These are phyloP conservation scores for Porphyridium purpureum DNA, from an alignment of 23 red algal species.

Conservation along the genomic window DNA sequence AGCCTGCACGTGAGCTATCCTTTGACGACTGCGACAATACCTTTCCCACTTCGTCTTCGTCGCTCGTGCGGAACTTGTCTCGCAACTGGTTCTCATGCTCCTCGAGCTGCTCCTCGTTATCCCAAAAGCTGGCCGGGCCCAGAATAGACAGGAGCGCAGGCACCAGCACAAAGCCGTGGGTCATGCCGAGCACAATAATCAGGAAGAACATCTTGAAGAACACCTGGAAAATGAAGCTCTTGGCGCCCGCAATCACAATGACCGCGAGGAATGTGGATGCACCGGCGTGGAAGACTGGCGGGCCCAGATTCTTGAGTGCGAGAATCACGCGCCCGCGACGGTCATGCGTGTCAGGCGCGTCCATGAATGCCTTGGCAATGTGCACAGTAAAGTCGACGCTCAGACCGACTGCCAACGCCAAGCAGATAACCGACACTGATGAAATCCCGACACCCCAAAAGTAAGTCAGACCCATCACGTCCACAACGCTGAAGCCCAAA, in stretches of 20 bases:
- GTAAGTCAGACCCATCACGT: conserved; percentile 36
- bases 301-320: conserved; percentile 37
- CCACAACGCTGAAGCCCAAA: conserved; percentile 33
- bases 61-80: no score
- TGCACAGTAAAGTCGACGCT: conserved; percentile 35
- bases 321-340: conserved; percentile 24
- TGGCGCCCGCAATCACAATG: conserved; percentile 19
- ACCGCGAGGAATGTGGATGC: conserved; percentile 53
- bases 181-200: conserved; percentile 29
- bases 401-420: conserved; percentile 35
- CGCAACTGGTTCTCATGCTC: conserved; percentile 16
- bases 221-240: conserved; percentile 42
- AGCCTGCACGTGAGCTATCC: no score
- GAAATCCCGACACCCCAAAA: conserved; percentile 35
- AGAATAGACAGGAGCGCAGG: conserved; percentile 36
- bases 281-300: conserved; percentile 51
- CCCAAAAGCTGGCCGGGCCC: conserved; percentile 28
- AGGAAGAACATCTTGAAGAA: conserved; percentile 42
- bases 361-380: conserved; percentile 37
- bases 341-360: conserved; percentile 25
- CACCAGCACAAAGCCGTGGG: conserved; percentile 29
- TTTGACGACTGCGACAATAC: no score
- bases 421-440: conserved; percentile 42
- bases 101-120: conserved; percentile 13
- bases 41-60: no score